Evolutionary conservation across 306 rosid genomes (phyloP).

Genomic region (Elaeagnus macrophylla): DNA sequence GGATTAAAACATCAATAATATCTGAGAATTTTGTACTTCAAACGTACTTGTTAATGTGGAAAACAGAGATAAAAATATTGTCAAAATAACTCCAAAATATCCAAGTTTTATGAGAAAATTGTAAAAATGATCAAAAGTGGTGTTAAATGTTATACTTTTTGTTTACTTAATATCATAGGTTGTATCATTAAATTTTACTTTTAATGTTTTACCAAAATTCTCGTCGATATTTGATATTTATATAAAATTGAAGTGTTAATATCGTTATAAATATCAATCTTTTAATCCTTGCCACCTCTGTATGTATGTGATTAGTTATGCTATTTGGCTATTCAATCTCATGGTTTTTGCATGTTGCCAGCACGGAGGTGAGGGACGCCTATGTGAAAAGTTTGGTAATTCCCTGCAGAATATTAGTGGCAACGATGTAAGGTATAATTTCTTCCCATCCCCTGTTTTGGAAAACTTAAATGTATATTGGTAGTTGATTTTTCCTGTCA

Average conservation of each 20-base stretch:
- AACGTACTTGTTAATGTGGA: no score
- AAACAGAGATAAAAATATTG: no score
- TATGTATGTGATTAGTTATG: not conserved
- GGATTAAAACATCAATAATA: no score
- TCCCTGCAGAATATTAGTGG: constrained; percentile 54
- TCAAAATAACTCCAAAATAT: no score
- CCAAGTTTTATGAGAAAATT: no score
- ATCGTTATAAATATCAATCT: constrained; percentile 1
- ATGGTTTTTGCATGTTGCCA: constrained; percentile 29
- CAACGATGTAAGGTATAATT: constrained; percentile 79
- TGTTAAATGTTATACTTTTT: no score
- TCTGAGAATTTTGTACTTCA: no score
- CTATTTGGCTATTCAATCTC: constrained; percentile 12
- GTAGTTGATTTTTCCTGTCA: constrained; percentile 3
- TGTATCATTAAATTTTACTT: no score
- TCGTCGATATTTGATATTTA: no score
- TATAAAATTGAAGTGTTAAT: not conserved
- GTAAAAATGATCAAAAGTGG: no score
- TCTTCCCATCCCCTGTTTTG: constrained; percentile 28
- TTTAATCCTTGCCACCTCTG: not conserved
- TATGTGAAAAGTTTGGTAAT: constrained; percentile 58
- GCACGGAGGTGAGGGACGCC: constrained; percentile 95
- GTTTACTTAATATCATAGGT: no score
- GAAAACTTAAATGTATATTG: not conserved
- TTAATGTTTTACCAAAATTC: no score